Conservation (phyloP, 257 asterid genomes). For the Henckelia pumila region DNA sequence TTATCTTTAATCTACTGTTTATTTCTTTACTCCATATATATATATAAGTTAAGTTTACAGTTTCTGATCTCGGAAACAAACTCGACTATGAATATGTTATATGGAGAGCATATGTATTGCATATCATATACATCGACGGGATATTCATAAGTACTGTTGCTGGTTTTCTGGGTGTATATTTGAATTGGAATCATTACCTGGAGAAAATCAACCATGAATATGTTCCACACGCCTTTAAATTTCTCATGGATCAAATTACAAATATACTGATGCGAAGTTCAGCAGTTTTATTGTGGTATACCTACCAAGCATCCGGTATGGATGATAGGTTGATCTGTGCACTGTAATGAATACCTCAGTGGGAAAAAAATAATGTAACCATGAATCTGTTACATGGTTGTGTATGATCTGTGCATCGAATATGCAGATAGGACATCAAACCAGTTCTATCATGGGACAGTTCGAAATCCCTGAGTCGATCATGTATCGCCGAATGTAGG, state of each 20-base stretch:
- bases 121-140: not conserved
- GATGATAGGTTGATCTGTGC: not conserved
- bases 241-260: not conserved
- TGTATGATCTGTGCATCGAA: not conserved
- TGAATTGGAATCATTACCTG: not conserved
- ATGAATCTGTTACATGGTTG: not conserved
- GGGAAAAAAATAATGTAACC: not conserved
- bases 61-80: not conserved
- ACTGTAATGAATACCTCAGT: not conserved
- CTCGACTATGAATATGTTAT: not conserved
- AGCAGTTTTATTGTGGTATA: not conserved
- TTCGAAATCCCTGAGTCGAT: not conserved
- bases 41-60: not conserved
- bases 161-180: not conserved
- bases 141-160: not conserved
- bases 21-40: too few species aligned
- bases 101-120: not conserved
- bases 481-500: not conserved
- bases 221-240: not conserved
- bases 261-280: not conserved
- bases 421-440: not conserved
- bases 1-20: not conserved
- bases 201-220: not conserved
- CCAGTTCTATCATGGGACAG: not conserved
- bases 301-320: not conserved